Evolutionary conservation across 2,329 filamentous ascomycete genomes (phyloP).

Genomic region (Pseudogymnoascus pannorum): DNA sequence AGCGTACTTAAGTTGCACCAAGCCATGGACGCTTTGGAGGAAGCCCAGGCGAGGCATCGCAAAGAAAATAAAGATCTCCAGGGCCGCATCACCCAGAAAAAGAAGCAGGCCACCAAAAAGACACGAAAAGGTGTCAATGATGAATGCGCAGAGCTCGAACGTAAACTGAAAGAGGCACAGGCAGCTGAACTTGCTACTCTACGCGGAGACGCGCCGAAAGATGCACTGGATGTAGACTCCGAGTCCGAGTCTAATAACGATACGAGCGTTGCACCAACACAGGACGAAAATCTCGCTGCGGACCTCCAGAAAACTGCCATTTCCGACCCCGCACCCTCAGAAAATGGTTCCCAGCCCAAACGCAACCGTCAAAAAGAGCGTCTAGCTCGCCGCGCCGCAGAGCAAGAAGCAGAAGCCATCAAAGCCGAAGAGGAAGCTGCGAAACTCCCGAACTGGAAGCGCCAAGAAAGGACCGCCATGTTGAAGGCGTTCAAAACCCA

Average conservation of each 20-base stretch:
- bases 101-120: conserved; percentile 92
- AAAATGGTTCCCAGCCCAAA: conserved; percentile 39
- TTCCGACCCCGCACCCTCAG: conserved; percentile 17
- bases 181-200: conserved; percentile 48
- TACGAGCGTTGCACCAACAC: conserved; percentile 10
- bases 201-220: conserved; percentile 21
- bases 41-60: conserved; percentile 70
- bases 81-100: conserved; percentile 82
- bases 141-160: conserved; percentile 67
- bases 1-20: background rate
- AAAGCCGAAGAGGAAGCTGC: conserved; percentile 70
- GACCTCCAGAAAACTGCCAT: conserved; percentile 19
- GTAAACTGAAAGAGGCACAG: conserved; percentile 59
- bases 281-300: conserved; percentile 16
- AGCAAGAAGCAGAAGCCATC: conserved; percentile 62
- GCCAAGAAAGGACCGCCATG: conserved; percentile 65
- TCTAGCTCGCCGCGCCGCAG: conserved; percentile 79
- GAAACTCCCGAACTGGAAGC: conserved; percentile 64
- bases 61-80: conserved; percentile 86
- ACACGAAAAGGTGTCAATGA: conserved; percentile 67
- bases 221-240: conserved; percentile 3
- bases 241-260: background rate
- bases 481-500: conserved; percentile 54
- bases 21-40: conserved; percentile 56
- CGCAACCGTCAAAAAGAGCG: conserved; percentile 88